Percentiles rank a stretch among this genome's conserved stretches.
Evolutionary conservation across 2,329 filamentous ascomycete genomes (phyloP).

Genomic region (Colletotrichum eleusines): DNA sequence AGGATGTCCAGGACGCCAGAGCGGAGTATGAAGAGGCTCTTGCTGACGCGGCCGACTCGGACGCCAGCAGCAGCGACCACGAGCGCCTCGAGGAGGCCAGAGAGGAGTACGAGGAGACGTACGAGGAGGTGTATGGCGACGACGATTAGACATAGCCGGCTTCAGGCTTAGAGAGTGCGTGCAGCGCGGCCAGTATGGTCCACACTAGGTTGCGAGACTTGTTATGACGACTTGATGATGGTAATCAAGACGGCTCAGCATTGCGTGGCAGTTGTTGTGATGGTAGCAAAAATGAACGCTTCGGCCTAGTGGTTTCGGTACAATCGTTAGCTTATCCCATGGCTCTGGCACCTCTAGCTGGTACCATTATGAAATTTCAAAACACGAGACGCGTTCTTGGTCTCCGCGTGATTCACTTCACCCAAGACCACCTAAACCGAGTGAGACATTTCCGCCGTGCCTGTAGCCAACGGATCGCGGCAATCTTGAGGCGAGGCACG

Average conservation of each 20-base stretch:
- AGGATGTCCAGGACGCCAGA: slow-evolving; percentile 56
- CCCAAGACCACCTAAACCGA: neutral
- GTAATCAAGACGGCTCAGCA: slow-evolving; percentile 29
- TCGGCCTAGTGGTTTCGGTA: slow-evolving; percentile 29
- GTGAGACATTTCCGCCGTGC: slow-evolving; percentile 9
- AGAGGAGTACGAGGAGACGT: slow-evolving; percentile 63
- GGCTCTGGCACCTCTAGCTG: slow-evolving; percentile 7
- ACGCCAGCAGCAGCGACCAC: slow-evolving; percentile 63
- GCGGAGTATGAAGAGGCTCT: slow-evolving; percentile 60
- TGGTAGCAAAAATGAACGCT: slow-evolving; percentile 22
- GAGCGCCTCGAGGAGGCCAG: slow-evolving; percentile 66
- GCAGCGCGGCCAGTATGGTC: neutral
- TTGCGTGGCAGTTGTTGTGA: slow-evolving; percentile 36
- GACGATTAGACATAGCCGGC: slow-evolving; percentile 40
- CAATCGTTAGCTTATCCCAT: slow-evolving; percentile 24
- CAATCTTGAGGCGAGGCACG: neutral
- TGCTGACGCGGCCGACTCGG: slow-evolving; percentile 54
- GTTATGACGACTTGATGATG: slow-evolving; percentile 35
- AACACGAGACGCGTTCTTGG: slow-evolving; percentile 25
- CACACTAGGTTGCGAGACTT: slow-evolving; percentile 16
- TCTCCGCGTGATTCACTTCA: slow-evolving; percentile 19
- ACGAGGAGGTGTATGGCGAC: slow-evolving; percentile 57
- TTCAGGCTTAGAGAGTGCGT: slow-evolving; percentile 6
- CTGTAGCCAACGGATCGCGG: neutral
- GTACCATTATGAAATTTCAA: slow-evolving; percentile 22